Evolutionary conservation across 31 red algal species (phyloP).

Genomic region (Bonnemaisonia californica): DNA sequence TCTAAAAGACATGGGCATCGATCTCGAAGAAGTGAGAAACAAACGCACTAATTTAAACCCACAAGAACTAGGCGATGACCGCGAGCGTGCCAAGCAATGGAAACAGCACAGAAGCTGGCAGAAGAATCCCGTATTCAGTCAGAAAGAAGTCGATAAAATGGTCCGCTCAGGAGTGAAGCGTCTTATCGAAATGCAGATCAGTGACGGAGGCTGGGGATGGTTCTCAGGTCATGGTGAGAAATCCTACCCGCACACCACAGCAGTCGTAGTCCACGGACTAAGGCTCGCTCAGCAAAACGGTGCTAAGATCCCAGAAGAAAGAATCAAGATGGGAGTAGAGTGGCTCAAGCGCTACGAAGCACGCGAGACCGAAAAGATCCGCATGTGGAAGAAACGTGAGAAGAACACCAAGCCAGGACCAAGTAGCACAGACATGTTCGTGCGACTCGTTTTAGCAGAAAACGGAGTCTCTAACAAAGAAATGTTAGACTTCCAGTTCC

Average conservation of each 20-base stretch:
- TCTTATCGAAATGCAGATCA: neutral
- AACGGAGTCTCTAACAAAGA: neutral
- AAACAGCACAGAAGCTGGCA: neutral
- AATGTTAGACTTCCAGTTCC: neutral
- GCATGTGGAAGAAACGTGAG: neutral
- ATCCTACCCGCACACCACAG: conserved; percentile 25
- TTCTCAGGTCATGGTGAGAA: neutral
- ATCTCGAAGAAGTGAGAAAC: neutral
- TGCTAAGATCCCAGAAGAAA: neutral
- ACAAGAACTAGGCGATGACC: conserved; percentile 7
- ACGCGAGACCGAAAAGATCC: neutral
- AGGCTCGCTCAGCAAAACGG: neutral
- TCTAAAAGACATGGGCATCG: neutral
- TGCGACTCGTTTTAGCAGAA: conserved; percentile 1
- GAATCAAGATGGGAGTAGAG: neutral
- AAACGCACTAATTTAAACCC: conserved; percentile 1
- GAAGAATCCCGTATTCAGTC: neutral
- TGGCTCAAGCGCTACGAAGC: neutral
- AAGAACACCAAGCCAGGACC: neutral
- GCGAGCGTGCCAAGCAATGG: neutral
- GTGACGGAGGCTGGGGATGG: conserved; percentile 16
- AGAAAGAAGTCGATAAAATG: conserved; percentile 15
- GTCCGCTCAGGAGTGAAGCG: neutral
- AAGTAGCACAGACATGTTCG: neutral
- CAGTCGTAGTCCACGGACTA: conserved; percentile 10